Base-by-base conservation (phyloP, 257 asterid species). In the Solanum sparsipilum region DNA sequence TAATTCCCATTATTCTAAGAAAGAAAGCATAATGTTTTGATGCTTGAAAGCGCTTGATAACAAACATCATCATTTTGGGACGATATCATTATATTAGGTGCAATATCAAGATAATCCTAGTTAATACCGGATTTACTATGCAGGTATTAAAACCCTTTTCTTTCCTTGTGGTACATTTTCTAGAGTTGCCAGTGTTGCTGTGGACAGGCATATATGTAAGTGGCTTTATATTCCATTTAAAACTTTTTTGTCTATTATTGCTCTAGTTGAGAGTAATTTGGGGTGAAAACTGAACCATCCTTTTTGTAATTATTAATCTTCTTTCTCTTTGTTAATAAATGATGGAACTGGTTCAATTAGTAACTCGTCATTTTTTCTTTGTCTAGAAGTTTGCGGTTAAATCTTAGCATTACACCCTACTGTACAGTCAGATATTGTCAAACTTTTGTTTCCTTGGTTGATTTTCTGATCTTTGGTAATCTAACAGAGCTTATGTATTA, bases 101-200 rank as follows among this genome's bases (percentile, higher is more conserved):
- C n/a, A 78, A n/a, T 78, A 13, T 78, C 84, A 25, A 41, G 84
- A 7, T 78, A 78, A n/a, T 79, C 85, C 39, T 46, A 44, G 67
- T 44, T 79, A 16, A 79, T 46, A 12, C 10, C 13, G 10, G 23
- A 21, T 82, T 82, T 82, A 9, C 86, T 87, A 70, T 93, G 93
- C 96, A 96, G 99, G 99, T 91, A 39, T 96, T 60, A 96, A 95
- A 87, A 96, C 99, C 84, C 31, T 87, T 88, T 72, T 93, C 87
- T 96, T 92, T 82, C 99, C 99, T 39, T 96, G 99, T 90, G 96
- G 97, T 88, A 92, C 99, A 67, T 86, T 96, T 88, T 96, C 99
- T 44, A 93, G 92, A 90, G 89, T 96, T 90, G 98, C 99, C 86
- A 91, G 98, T 4, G 97, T 89, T 84, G 95, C 98, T 36, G 90